Conservation (phyloP, 768 basidiomycete genomes). For the Psilocybe tampanensis region DNA sequence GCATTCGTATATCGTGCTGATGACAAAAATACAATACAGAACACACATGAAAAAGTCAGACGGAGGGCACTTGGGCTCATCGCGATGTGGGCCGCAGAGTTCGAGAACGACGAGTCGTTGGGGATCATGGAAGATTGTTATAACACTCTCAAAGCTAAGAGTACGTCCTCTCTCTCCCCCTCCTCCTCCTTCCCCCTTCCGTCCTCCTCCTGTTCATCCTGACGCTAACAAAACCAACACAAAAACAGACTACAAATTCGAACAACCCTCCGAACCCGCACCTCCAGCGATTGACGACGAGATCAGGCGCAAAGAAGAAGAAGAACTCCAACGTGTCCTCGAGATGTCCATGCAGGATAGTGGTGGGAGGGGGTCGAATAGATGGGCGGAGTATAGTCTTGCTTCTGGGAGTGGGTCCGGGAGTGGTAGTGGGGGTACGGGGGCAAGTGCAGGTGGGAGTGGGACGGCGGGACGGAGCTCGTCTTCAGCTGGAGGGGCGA, state of each 20-base stretch:
- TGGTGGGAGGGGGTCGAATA: conserved; percentile 75
- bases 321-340: conserved; percentile 89
- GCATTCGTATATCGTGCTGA: too few species aligned
- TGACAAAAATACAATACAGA: too few species aligned
- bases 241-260: conserved; percentile 69
- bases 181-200: neutral
- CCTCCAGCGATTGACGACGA: conserved; percentile 80
- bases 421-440: conserved; percentile 1
- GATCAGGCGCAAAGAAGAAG: conserved; percentile 83
- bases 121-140: conserved; percentile 93
- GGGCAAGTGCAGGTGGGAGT: conserved; percentile 28
- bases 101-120: conserved; percentile 75
- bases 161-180: conserved; percentile 39
- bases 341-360: conserved; percentile 94
- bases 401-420: conserved; percentile 37
- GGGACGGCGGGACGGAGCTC: neutral
- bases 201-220: neutral
- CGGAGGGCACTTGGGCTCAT: conserved; percentile 71
- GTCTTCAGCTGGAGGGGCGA: conserved; percentile 21
- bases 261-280: conserved; percentile 58
- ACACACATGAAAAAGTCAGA: conserved; percentile 90
- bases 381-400: conserved; percentile 49
- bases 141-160: conserved; percentile 78
- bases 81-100: conserved; percentile 83
- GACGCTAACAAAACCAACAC: neutral